Base-by-base conservation (phyloP, 2,329 filamentous ascomycete genomes). In the Sporothrix sp. region DNA sequence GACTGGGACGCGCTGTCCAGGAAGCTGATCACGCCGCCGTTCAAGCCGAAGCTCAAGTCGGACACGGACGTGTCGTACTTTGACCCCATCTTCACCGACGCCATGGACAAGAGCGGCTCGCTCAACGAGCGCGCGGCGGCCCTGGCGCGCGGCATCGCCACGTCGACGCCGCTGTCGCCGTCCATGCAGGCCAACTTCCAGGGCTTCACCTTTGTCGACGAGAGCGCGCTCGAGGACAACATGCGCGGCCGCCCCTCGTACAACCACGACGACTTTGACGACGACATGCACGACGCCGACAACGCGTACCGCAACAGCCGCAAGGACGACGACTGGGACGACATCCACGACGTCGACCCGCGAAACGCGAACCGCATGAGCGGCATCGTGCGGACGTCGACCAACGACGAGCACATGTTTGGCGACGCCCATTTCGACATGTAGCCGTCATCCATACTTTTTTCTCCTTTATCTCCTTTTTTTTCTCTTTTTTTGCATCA, bases 191-290 rank as follows among this genome's bases (percentile, higher is more conserved):
- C 91, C 56, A 96, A 97, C 63, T 98, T 98, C 73, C 87, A 93
- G 62, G 93, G 93, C 30, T 98, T 98, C 68, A 98, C 93, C 0
- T 98, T 95, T 65, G 93, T 97, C n/a, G 93, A 97, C 60, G 91
- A 97, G 69, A 96, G 87, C 62, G 87, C 87, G 2, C 82, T 98
- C 51, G 90, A 97, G 48, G 87, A 91, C 56, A 84, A 93, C 58
- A 89, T 87, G 80, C 68, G 70, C 51, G 73, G 73, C 54, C 69
- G 72, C 46, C 60, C 63, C 50, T 61, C 69, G 53, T 62, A 65
- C 54, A 70, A 58, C 38, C 57, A 75, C 47, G 23, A 43, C 11
- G 51, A 55, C n/a, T 72, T 78, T 43, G 71, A 75, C 46, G 78
- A 83, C 56, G 74, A 81, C 21, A 81, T 82, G 78, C 72, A 78